phyloP scores from a whole-genome alignment of 352 stramenopile species.

The Saprolegnia diclina region DNA sequence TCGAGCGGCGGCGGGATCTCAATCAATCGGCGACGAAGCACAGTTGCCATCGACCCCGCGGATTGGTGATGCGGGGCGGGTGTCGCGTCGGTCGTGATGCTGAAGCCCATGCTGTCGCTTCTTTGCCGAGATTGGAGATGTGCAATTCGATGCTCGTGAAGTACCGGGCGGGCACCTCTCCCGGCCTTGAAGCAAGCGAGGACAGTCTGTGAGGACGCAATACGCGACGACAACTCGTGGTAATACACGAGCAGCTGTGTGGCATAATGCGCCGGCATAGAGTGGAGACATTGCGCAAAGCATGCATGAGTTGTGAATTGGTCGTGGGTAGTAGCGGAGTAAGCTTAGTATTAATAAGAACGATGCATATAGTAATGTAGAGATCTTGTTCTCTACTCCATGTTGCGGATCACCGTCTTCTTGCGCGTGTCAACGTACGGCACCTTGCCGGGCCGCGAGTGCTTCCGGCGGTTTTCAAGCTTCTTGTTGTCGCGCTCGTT shows the following conservation, averaged over 20 bases:
- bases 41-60: not conserved
- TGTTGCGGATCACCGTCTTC: conserved; percentile 67
- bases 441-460: conserved; percentile 71
- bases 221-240: no score
- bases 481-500: conserved; percentile 80
- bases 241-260: no score
- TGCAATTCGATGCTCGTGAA: not conserved
- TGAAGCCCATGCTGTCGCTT: not conserved
- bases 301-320: not conserved
- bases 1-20: not conserved
- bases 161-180: not conserved
- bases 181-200: no score
- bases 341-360: conserved; percentile 7
- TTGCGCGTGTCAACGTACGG: conserved; percentile 67
- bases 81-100: not conserved
- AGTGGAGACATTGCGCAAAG: no score
- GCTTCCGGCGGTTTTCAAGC: conserved; percentile 70
- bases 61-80: no score
- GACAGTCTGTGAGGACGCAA: no score
- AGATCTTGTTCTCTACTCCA: conserved; percentile 51
- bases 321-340: not conserved
- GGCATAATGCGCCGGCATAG: no score
- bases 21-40: not conserved
- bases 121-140: not conserved
- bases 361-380: not conserved